phyloP scores from a whole-genome alignment of 1,139 yeast species.

The Yarrowia galli region DNA sequence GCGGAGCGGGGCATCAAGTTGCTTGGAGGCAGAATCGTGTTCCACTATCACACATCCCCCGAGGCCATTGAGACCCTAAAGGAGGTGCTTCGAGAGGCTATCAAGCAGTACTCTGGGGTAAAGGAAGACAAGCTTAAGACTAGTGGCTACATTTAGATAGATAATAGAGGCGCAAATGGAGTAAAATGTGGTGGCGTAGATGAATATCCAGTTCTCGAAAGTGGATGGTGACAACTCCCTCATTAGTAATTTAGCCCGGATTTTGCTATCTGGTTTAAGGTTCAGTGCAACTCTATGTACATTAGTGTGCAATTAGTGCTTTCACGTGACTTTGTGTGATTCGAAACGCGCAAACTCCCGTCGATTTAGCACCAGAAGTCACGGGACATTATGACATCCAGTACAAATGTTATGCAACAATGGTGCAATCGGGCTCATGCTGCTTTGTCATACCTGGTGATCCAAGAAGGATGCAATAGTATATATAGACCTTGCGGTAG shows the following conservation, averaged over 20 bases:
- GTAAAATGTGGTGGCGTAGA: constrained; percentile 26
- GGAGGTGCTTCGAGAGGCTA: constrained; percentile 28
- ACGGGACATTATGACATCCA: constrained; percentile 31
- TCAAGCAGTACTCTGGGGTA: constrained; percentile 10
- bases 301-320: constrained; percentile 31
- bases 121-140: constrained; percentile 33
- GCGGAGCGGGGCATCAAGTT: constrained; percentile 68
- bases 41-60: constrained; percentile 79
- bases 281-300: constrained; percentile 1
- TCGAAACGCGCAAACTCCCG: constrained; percentile 26
- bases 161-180: background rate
- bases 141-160: constrained; percentile 28
- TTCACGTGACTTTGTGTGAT: constrained; percentile 36
- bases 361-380: constrained; percentile 11
- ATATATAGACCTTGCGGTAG: constrained; percentile 28
- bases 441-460: constrained; percentile 25
- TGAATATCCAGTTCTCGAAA: background rate
- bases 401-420: constrained; percentile 31
- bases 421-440: constrained; percentile 24
- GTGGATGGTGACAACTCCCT: constrained; percentile 12
- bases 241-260: constrained; percentile 22
- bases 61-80: constrained; percentile 73
- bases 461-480: constrained; percentile 5
- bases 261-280: background rate
- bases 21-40: constrained; percentile 76